These are phyloP conservation scores for Abrus pulchellus DNA, from an alignment of 306 rosid genomes.

Conservation along the genomic window DNA sequence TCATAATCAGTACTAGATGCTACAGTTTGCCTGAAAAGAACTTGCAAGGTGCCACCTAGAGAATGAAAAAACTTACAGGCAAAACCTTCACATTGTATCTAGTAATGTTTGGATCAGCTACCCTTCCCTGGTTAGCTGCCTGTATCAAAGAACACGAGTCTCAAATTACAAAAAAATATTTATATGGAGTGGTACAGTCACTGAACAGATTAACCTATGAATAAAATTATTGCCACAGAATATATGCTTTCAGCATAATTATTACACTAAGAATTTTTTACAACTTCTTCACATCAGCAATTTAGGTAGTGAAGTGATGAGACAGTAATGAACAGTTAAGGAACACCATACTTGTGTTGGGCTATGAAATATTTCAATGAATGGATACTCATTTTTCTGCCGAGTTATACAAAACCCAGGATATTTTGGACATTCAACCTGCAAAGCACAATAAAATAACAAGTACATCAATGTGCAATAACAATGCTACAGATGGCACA, in stretches of 20 bases:
- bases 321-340: constrained; percentile 19
- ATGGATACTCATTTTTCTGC: constrained; percentile 91
- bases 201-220: constrained; percentile 31
- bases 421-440: constrained; percentile 99
- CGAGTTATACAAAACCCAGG: constrained; percentile 94
- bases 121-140: constrained; percentile 75
- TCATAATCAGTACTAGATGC: not conserved
- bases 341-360: constrained; percentile 74
- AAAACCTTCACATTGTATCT: constrained; percentile 86
- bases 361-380: constrained; percentile 80
- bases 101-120: constrained; percentile 72
- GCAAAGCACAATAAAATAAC: constrained; percentile 49
- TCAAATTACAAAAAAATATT: constrained; percentile 36
- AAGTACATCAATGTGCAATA: not conserved
- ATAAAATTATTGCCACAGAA: constrained; percentile 20
- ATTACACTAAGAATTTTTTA: constrained; percentile 7
- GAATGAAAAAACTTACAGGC: constrained; percentile 71
- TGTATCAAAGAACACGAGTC: constrained; percentile 49
- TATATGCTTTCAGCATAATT: constrained; percentile 4
- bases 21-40: not conserved
- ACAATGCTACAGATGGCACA: not conserved
- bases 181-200: constrained; percentile 36
- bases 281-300: constrained; percentile 19
- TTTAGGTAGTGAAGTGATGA: constrained; percentile 17
- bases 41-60: not conserved